Evolutionary conservation across 1,139 yeast species (phyloP).

Genomic region (Trichomonascaceae sp.): DNA sequence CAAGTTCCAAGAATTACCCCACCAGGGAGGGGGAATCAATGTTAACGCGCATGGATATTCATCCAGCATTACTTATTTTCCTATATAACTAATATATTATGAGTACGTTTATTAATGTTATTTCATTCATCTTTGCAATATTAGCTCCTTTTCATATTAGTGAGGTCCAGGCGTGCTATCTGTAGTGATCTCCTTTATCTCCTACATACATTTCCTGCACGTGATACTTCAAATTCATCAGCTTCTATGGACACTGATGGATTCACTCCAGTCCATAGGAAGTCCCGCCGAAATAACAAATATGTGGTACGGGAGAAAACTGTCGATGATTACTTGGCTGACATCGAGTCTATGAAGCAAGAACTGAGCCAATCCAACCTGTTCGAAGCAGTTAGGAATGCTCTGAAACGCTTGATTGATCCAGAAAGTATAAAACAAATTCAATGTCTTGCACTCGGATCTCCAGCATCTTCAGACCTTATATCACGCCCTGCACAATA

Average conservation of each 20-base stretch:
- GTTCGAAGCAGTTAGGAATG: conserved; percentile 7
- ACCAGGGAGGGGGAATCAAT: no score
- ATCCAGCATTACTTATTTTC: no score
- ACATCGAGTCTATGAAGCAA: conserved; percentile 11
- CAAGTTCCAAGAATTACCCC: no score
- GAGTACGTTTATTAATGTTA: no score
- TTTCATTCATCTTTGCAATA: no score
- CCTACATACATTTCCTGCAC: no score
- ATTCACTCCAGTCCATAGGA: conserved; percentile 1
- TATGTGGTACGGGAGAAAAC: conserved; percentile 19
- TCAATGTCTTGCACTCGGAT: conserved; percentile 70
- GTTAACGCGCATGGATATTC: no score
- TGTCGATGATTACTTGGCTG: conserved; percentile 18
- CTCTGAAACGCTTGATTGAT: neutral
- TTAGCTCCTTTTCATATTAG: no score
- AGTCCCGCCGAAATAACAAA: conserved; percentile 14
- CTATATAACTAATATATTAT: no score
- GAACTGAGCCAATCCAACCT: conserved; percentile 14
- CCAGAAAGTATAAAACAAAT: conserved; percentile 28
- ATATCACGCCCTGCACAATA: conserved; percentile 44
- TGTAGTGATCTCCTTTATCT: no score
- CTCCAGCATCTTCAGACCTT: conserved; percentile 46
- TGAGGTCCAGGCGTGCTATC: no score
- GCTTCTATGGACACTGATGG: neutral
- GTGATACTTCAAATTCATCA: neutral